Percentiles rank a stretch among this genome's conserved stretches.
Evolutionary conservation across 2,329 filamentous ascomycete genomes (phyloP).

Genomic region (Alternaria alternata): DNA sequence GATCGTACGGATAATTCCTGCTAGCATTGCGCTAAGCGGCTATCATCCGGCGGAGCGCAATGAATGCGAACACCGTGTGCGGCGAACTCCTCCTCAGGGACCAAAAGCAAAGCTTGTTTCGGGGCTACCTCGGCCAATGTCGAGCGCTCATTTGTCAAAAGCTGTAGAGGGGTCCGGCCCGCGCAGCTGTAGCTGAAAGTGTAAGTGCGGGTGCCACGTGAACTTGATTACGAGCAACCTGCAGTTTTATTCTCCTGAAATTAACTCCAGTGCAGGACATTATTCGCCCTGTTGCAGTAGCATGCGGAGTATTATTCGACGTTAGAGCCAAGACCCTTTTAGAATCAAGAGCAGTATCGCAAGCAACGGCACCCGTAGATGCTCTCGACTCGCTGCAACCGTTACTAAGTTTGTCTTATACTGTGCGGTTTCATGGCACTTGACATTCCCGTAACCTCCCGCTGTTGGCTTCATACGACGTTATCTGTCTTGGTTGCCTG

Average conservation of each 20-base stretch:
- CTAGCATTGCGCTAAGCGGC: conserved; percentile 12
- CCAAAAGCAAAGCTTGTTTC: conserved; percentile 6
- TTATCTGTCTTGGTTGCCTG: conserved; percentile 7
- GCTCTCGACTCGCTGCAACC: neutral
- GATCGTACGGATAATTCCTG: conserved; percentile 12
- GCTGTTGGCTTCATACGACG: conserved; percentile 5
- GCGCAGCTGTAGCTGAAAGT: conserved; percentile 27
- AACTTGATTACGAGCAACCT: conserved; percentile 5
- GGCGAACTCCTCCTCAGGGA: conserved; percentile 11
- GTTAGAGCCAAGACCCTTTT: neutral
- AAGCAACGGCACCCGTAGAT: neutral
- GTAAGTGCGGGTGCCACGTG: conserved; percentile 17
- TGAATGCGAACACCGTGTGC: conserved; percentile 6
- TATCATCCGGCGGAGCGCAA: conserved; percentile 11
- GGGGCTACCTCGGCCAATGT: conserved; percentile 12
- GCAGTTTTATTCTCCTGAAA: conserved; percentile 13
- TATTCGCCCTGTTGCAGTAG: conserved; percentile 2
- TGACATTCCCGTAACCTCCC: conserved; percentile 12
- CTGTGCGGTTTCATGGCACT: conserved; percentile 1
- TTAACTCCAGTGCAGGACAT: neutral
- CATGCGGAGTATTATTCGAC: conserved; percentile 3
- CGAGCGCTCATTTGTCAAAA: conserved; percentile 13
- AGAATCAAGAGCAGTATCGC: neutral
- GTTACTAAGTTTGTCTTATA: neutral
- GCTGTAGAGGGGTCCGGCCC: conserved; percentile 25